These are phyloP conservation scores for Pterulicium gracile DNA, from an alignment of 1,284 basidiomycete genomes.

Conservation along the genomic window DNA sequence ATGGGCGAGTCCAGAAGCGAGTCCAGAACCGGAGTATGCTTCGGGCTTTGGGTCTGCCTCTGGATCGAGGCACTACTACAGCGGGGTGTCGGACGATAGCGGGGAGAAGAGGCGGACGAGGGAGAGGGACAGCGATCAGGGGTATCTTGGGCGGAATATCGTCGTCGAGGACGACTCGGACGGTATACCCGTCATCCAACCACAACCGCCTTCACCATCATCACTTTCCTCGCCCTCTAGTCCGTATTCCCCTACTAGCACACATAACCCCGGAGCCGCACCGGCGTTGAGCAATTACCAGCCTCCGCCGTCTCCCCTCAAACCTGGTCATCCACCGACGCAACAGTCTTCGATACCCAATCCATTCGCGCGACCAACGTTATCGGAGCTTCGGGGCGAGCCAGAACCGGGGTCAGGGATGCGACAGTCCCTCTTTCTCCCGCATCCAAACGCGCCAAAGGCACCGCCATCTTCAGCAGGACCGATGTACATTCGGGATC, in stretches of 20 bases:
- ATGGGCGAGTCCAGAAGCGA: conserved; percentile 37
- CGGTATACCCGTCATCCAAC: neutral
- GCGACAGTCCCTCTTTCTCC: conserved; percentile 48
- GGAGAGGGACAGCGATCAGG: conserved; percentile 8
- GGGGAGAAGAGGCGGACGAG: conserved; percentile 3
- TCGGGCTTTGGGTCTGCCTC: neutral
- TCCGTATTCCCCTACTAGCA: conserved; percentile 7
- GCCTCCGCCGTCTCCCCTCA: conserved; percentile 10
- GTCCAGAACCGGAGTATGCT: conserved; percentile 15
- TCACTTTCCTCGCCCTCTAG: conserved; percentile 2
- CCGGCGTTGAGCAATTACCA: conserved; percentile 10
- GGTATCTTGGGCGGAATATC: conserved; percentile 11
- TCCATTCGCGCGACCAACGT: conserved; percentile 17
- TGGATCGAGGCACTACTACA: neutral
- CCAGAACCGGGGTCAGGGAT: conserved; percentile 17
- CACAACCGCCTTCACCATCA: conserved; percentile 5
- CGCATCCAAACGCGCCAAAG: conserved; percentile 42
- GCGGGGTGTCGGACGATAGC: neutral
- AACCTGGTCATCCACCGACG: conserved; percentile 12
- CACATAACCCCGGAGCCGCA: conserved; percentile 7
- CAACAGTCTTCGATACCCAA: conserved; percentile 9
- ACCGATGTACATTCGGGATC: conserved; percentile 47
- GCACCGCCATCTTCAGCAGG: conserved; percentile 52
- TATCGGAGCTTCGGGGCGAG: conserved; percentile 20
- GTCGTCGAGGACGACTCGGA: conserved; percentile 28